Percentiles rank a stretch among this genome's conserved stretches.
phyloP scores from a whole-genome alignment of 176 grass and related monocot species.

The Bolboschoenus planiculmis region DNA sequence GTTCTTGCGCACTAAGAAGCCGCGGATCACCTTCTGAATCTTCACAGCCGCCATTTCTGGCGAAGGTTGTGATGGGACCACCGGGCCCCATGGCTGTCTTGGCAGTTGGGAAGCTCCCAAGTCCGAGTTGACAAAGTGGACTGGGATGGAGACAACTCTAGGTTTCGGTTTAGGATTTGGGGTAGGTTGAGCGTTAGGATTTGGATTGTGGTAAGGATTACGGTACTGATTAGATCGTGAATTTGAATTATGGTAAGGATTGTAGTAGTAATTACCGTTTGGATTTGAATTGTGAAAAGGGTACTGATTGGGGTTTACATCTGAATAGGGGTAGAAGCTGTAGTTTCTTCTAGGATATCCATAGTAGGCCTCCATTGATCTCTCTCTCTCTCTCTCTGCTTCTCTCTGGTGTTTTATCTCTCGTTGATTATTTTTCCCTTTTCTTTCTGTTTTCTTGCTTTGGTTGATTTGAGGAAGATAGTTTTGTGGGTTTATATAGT shows the following conservation, averaged over 20 bases:
- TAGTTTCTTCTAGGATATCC: slow-evolving; percentile 5
- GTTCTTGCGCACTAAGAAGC: slow-evolving; percentile 46
- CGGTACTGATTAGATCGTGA: not conserved
- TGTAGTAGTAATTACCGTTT: not conserved
- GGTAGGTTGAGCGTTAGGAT: not conserved
- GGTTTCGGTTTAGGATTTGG: not conserved
- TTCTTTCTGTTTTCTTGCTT: not conserved
- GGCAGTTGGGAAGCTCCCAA: not conserved
- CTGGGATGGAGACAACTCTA: slow-evolving; percentile 16
- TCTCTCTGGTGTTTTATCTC: not conserved
- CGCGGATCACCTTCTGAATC: slow-evolving; percentile 47
- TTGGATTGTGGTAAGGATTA: not conserved
- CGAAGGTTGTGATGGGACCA: not conserved
- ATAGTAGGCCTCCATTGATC: not conserved
- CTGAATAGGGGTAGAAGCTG: not conserved
- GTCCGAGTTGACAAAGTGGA: slow-evolving; percentile 19
- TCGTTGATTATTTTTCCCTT: not conserved
- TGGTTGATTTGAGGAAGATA: not conserved
- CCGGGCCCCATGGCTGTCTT: not conserved
- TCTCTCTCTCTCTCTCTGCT: not conserved
- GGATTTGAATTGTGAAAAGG: not conserved
- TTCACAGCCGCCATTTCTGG: slow-evolving; percentile 23
- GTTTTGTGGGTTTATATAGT: slow-evolving; percentile 13
- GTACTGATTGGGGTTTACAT: not conserved
- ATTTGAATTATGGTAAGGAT: not conserved